phyloP scores from a whole-genome alignment of 129 eudicot genomes.

The Centaurea solstitialis region DNA sequence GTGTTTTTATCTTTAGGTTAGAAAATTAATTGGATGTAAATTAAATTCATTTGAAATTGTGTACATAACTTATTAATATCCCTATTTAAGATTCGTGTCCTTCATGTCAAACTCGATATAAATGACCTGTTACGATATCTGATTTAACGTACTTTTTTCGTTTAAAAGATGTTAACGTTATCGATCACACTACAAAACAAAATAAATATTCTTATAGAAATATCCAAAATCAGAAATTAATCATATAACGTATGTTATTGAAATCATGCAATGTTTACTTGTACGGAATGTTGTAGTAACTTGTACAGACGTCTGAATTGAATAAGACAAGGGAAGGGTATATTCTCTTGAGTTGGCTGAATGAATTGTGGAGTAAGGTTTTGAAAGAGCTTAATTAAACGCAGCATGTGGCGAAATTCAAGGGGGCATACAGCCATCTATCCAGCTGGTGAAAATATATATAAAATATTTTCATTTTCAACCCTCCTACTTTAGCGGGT shows the following conservation, averaged over 20 bases:
- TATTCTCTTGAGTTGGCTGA: conserved; percentile 26
- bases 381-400: conserved; percentile 35
- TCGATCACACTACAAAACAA: not conserved
- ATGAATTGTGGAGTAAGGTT: conserved; percentile 38
- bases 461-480: conserved; percentile 10
- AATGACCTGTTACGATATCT: not conserved
- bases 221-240: not conserved
- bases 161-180: not conserved
- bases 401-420: conserved; percentile 38
- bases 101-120: not conserved
- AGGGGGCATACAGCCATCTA: conserved; percentile 8
- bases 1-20: conserved; percentile 13
- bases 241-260: not conserved
- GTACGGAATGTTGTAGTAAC: conserved; percentile 8
- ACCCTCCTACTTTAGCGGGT: conserved; percentile 18
- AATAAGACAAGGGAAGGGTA: conserved; percentile 12
- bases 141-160: not conserved
- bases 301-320: not conserved
- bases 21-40: conserved; percentile 15
- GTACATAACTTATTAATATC: conserved; percentile 26
- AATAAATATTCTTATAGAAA: not conserved
- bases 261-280: not conserved
- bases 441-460: conserved; percentile 6
- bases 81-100: conserved; percentile 5
- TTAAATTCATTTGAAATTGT: conserved; percentile 22